Conservation (phyloP, 257 asterid genomes). For the Asclepias syriaca region DNA sequence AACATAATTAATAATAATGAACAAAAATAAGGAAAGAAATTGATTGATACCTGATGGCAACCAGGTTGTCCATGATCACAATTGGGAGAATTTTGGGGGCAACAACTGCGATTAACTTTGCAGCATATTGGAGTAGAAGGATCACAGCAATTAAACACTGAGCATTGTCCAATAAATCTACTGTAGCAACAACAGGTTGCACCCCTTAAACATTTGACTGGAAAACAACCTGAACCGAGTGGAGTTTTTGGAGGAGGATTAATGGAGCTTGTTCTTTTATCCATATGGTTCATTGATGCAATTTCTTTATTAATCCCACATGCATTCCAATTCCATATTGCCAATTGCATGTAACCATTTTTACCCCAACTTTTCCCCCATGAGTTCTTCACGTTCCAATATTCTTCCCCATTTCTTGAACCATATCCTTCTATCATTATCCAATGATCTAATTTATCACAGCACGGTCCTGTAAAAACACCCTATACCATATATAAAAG, state of each 20-base stretch:
- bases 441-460: too few relatives aligned
- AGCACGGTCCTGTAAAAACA: too few relatives aligned
- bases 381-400: too few relatives aligned
- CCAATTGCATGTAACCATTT: too few relatives aligned
- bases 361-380: conserved; percentile 83
- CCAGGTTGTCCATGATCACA: conserved; percentile 35
- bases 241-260: conserved; percentile 49
- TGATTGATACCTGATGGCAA: not conserved
- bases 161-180: conserved; percentile 58
- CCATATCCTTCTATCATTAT: too few relatives aligned
- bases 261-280: too few relatives aligned
- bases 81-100: conserved; percentile 71
- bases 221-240: conserved; percentile 60
- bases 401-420: too few relatives aligned
- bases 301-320: too few relatives aligned
- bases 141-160: conserved; percentile 69
- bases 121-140: conserved; percentile 73
- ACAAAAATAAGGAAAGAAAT: not conserved
- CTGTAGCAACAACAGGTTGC: conserved; percentile 82
- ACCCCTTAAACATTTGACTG: conserved; percentile 52
- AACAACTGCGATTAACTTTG: conserved; percentile 51
- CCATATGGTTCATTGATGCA: too few relatives aligned
- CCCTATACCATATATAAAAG: too few relatives aligned
- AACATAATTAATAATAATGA: too few relatives aligned
- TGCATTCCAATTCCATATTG: too few relatives aligned